Conservation (phyloP, 495 filamentous ascomycete species). For the Daldinia vernicosa region DNA sequence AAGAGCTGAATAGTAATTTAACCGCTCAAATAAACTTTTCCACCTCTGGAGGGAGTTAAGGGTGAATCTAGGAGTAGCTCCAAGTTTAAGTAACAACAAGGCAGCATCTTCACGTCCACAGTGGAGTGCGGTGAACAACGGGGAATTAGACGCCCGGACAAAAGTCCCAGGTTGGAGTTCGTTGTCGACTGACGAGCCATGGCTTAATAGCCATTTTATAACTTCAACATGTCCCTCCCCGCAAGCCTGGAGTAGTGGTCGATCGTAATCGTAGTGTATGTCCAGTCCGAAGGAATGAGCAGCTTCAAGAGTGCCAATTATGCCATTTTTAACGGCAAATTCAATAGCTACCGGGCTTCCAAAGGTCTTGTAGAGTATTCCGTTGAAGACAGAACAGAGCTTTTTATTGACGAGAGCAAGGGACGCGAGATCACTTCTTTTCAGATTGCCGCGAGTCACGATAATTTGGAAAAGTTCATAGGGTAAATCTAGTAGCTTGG, state of each 20-base stretch:
- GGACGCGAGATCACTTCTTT: not conserved
- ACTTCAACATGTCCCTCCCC: not conserved
- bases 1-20: constrained; percentile 8
- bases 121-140: not conserved
- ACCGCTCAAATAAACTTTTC: too few relatives aligned
- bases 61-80: not conserved
- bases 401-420: constrained; percentile 3
- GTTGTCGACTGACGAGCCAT: not conserved
- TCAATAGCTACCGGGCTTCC: not conserved
- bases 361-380: not conserved
- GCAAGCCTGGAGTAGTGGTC: not conserved
- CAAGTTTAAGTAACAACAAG: not conserved
- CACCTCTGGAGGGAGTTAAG: too few relatives aligned
- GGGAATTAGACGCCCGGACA: not conserved
- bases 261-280: not conserved
- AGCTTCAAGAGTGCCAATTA: constrained; percentile 1
- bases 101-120: not conserved
- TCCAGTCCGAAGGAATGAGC: not conserved
- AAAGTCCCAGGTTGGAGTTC: not conserved
- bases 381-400: not conserved
- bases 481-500: not conserved
- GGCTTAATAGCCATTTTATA: not conserved
- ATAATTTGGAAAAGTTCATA: not conserved
- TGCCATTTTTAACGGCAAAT: not conserved
- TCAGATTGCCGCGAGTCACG: not conserved